Evolutionary conservation across 208 protist genomes (phyloP).

Genomic region (Crithidia expoeki): DNA sequence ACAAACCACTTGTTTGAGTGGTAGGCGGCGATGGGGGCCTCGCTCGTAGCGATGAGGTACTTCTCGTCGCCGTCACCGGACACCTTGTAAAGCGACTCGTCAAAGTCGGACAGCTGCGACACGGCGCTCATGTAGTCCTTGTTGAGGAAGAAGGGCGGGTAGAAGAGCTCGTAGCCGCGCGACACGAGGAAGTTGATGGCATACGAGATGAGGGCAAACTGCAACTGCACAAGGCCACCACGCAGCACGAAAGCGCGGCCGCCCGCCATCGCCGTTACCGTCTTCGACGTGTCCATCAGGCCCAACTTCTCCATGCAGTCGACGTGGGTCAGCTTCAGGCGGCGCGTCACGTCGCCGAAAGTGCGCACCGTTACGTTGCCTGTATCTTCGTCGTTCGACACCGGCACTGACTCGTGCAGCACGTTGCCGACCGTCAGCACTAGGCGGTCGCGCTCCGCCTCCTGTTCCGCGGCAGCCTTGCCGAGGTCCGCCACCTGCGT

Average conservation of each 20-base stretch:
- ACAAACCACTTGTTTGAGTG: slow-evolving; percentile 96
- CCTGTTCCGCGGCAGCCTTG: slow-evolving; percentile 64
- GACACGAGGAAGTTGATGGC: slow-evolving; percentile 95
- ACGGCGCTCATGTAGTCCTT: slow-evolving; percentile 97
- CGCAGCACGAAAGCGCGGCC: slow-evolving; percentile 98
- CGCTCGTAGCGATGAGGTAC: slow-evolving; percentile 99
- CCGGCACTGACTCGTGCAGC: slow-evolving; percentile 95
- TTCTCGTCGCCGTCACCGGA: slow-evolving; percentile 98
- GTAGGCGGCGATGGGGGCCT: slow-evolving; percentile 99
- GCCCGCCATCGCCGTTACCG: slow-evolving; percentile 93
- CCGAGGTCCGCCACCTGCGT: slow-evolving; percentile 61
- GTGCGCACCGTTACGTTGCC: slow-evolving; percentile 89
- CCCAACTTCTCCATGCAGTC: slow-evolving; percentile 94
- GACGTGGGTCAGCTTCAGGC: slow-evolving; percentile 88
- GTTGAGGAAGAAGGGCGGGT: slow-evolving; percentile 99
- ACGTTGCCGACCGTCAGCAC: slow-evolving; percentile 96
- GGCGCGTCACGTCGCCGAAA: slow-evolving; percentile 84
- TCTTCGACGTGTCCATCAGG: slow-evolving; percentile 80
- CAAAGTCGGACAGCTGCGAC: slow-evolving; percentile 99
- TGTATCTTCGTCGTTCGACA: slow-evolving; percentile 95
- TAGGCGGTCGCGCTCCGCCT: slow-evolving; percentile 74
- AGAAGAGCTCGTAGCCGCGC: slow-evolving; percentile 95
- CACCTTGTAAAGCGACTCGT: slow-evolving; percentile 99
- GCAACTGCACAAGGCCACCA: slow-evolving; percentile 97
- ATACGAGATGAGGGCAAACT: slow-evolving; percentile 98